phyloP scores from a whole-genome alignment of 2,329 filamentous ascomycete genomes.

The Gyromitra esculenta region DNA sequence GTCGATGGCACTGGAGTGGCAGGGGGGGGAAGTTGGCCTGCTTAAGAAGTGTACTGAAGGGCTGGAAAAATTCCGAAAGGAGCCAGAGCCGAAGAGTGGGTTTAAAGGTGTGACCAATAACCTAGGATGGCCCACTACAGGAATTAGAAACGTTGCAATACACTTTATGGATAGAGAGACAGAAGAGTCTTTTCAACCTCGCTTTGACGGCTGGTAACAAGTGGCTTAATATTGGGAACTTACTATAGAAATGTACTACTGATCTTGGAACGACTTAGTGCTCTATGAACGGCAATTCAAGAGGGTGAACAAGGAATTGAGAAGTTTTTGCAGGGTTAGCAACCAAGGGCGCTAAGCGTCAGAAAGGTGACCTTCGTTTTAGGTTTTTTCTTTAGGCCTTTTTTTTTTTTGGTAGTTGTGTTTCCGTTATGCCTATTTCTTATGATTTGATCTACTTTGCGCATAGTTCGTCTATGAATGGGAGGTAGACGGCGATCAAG shows the following conservation, averaged over 20 bases:
- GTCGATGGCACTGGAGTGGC: background rate
- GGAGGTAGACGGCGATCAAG: background rate
- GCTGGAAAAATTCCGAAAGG: background rate
- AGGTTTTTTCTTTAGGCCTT: background rate
- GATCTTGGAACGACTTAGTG: background rate
- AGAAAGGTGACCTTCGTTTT: no score
- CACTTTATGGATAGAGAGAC: slow-evolving; percentile 18
- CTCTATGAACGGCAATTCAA: slow-evolving; percentile 14
- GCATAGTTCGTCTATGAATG: background rate
- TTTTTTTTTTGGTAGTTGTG: background rate
- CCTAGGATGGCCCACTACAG: slow-evolving; percentile 28
- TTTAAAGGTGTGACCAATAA: background rate
- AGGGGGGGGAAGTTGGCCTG: background rate
- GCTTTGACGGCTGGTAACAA: slow-evolving; percentile 9
- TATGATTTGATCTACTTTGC: background rate
- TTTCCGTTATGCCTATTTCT: background rate
- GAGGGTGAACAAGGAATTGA: slow-evolving; percentile 4
- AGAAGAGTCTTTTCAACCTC: slow-evolving; percentile 22
- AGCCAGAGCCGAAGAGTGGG: slow-evolving; percentile 8
- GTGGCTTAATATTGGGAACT: slow-evolving; percentile 4
- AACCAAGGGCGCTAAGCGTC: no score
- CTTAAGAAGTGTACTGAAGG: slow-evolving; percentile 2
- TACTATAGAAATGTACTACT: background rate
- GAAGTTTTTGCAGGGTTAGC: background rate
- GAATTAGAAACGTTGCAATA: slow-evolving; percentile 16